Percentiles rank a stretch among this genome's conserved stretches.
phyloP scores from a whole-genome alignment of 208 protist genomes.

The Trypanosoma theileri region DNA sequence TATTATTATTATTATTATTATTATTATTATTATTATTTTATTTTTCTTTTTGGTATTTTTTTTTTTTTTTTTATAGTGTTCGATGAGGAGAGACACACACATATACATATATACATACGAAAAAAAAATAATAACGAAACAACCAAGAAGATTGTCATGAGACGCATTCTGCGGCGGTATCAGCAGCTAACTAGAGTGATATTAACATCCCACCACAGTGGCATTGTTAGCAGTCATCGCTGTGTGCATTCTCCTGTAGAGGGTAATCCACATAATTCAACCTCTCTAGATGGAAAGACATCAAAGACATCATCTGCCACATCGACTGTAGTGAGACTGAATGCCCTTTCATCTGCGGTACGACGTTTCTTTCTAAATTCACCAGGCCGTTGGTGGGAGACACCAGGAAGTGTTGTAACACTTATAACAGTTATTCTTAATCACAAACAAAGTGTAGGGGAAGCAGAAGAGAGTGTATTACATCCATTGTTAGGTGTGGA shows the following conservation, averaged over 20 bases:
- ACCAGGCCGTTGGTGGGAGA: constrained; percentile 4
- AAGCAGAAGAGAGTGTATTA: constrained; percentile 15
- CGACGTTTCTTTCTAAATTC: constrained; percentile 24
- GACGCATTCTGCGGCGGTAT: too few relatives aligned
- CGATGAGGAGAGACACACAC: background rate
- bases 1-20: background rate
- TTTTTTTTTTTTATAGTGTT: background rate
- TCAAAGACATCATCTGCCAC: background rate
- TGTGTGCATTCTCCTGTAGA: background rate
- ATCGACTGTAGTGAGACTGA: constrained; percentile 5
- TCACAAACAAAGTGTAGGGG: background rate
- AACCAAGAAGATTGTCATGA: too few relatives aligned
- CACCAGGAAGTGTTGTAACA: constrained; percentile 13
- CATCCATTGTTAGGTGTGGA: constrained; percentile 65
- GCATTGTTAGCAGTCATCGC: background rate
- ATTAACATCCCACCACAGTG: too few relatives aligned
- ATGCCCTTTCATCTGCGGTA: constrained; percentile 16
- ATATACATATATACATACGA: background rate
- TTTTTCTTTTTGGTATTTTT: background rate
- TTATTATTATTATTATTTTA: background rate
- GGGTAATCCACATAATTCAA: background rate
- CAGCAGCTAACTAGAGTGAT: too few relatives aligned
- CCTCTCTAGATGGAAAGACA: background rate
- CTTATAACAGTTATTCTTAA: constrained; percentile 23
- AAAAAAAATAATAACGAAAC: too few relatives aligned